Evolutionary conservation across 345 rosid genomes (phyloP), one percentile per base, ranked within the genome.

Genomic region (Populus nigra): DNA sequence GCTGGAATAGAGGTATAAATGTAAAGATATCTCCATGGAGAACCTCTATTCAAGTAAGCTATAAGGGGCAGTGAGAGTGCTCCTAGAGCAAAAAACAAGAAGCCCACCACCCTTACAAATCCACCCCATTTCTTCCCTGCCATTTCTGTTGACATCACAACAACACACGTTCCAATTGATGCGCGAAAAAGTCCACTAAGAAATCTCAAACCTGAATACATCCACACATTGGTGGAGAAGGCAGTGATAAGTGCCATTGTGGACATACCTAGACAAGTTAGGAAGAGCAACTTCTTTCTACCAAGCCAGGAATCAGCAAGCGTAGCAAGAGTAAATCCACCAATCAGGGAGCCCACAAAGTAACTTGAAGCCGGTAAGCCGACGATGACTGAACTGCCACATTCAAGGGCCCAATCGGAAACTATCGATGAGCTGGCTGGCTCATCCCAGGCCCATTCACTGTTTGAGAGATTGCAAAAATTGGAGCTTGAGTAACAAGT

Each of bases 121-220:
- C 88, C 92, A 8, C 93, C 81, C 89, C 87, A 88, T 43, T 20
- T 76, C 1, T 72, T 87, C 1, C 87, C 86, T 3, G 85, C 88
- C 29, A 78, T 77, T 75, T 88, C 88, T 27, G 86, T 82, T 33
- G 83, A 81, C 57, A 91, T 76, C 41, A 38, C 41, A 4, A 89
- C 87, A 1, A 88, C 81, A 38, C 84, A 79, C 9, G 81, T 84
- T 45, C 80, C 78, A 18, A 83, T 83, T 6, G 68, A 38, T 36
- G 88, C 78, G 16, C 88, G 84, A 0, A 79, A 84, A 11, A 80
- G 74, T 38, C 87, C 88, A 22, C 81, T 85, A 2, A 67, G 12
- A n/a, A 83, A 78, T 65, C 87, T 74, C 0, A 87, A 43, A 41
- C 79, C 74, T 15, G 80, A 78, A 71, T 84, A 87, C 29, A 81